Conservation (phyloP, 2,329 filamentous ascomycete genomes). For the Dactylonectria macrodidyma region DNA sequence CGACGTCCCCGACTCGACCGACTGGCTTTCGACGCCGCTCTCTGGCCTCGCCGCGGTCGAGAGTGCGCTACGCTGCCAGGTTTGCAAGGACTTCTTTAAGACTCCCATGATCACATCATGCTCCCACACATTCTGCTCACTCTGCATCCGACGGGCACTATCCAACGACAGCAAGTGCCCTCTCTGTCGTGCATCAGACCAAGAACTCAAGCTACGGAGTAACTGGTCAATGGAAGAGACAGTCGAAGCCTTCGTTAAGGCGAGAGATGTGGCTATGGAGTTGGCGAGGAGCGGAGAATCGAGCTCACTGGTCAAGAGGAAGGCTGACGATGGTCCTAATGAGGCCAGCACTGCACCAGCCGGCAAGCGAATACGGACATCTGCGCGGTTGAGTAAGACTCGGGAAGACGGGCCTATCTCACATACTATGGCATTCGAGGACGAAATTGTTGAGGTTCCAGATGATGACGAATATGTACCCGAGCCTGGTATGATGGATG, state of each 20-base stretch:
- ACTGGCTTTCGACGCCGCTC: slow-evolving; percentile 83
- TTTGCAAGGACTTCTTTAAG: slow-evolving; percentile 97
- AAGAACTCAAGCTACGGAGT: slow-evolving; percentile 86
- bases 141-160: slow-evolving; percentile 92
- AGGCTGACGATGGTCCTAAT: slow-evolving; percentile 55
- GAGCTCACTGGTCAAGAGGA: slow-evolving; percentile 65
- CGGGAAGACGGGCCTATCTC: slow-evolving; percentile 53
- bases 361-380: slow-evolving; percentile 68
- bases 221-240: slow-evolving; percentile 91
- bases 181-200: slow-evolving; percentile 82
- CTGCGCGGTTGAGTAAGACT: slow-evolving; percentile 63
- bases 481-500: slow-evolving; percentile 44
- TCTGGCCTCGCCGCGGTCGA: slow-evolving; percentile 80
- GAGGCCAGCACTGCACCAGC: slow-evolving; percentile 48
- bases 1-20: slow-evolving; percentile 81
- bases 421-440: slow-evolving; percentile 32
- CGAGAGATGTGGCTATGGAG: slow-evolving; percentile 73
- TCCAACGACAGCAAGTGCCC: slow-evolving; percentile 90
- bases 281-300: slow-evolving; percentile 64
- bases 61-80: slow-evolving; percentile 89
- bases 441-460: slow-evolving; percentile 44
- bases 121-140: slow-evolving; percentile 95
- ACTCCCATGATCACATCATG: slow-evolving; percentile 97
- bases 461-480: slow-evolving; percentile 52
- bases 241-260: slow-evolving; percentile 81